Base-by-base conservation (phyloP, 306 rosid species). In the Canavalia ensiformis region DNA sequence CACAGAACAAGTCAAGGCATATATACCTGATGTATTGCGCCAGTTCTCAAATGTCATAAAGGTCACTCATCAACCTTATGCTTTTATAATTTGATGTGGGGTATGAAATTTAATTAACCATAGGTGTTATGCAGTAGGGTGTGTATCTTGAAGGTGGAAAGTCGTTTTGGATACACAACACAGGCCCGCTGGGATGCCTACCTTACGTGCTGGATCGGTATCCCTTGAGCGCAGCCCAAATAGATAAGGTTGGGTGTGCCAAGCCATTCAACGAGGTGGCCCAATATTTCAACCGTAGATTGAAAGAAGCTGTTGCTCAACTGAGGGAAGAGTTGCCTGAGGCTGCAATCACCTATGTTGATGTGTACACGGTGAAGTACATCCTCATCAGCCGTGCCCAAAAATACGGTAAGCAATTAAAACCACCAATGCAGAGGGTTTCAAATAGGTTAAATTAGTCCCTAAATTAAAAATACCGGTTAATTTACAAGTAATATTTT, bases 131-230 rank as follows among this genome's bases (percentile, higher is more conserved):
- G 76, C 50, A 41, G 5, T 45, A 91, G 94, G 42, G 82, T 58
- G 81, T 90, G 18, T 82, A 93, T 55, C 76, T 45, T 1, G 45
- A 85, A 81, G 88, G 85, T 54, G 83, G 93, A 18, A 88, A 92
- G 50, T 86, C 78, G 11, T 90, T 91, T 68, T 93, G 92, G 98
- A 85, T 90, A 74, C 97, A 93, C 74, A 91, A 88, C 78, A 91
- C 94, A 4, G 97, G 97, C 12, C 97, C 97, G 13, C 59, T 91
- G 7, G 94, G 97, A 5, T 93, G 87, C 46, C 60, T 84, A 0
- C 84, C 84, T n/a, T 68, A 80, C 69, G 52, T 68, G 79, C 31
- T 84, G 70, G 84, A 60, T 2, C 49, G 57, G 11, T 69, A 8
- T 42, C 70, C 82, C 4, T 33, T 60, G 63, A 68, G 66, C 0